Conservation (phyloP, 31 red algal species). For the Asparagopsis taxiformis region DNA sequence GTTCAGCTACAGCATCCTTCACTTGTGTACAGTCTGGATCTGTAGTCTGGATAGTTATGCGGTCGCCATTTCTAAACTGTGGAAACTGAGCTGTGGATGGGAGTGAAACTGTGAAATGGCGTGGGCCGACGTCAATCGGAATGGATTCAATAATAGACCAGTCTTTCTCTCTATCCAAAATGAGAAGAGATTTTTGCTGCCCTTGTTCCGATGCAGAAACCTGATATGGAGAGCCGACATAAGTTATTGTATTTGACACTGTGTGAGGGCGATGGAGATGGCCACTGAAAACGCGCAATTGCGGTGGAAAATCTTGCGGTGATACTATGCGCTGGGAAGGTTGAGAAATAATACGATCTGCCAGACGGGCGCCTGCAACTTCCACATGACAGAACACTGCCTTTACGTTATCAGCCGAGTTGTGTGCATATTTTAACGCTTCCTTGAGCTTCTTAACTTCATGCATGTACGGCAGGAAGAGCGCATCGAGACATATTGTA, state of each 20-base stretch:
- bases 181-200: constrained; percentile 62
- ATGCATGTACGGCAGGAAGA: constrained; percentile 77
- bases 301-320: constrained; percentile 37
- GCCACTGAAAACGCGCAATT: constrained; percentile 57
- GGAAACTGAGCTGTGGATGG: constrained; percentile 7
- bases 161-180: constrained; percentile 38
- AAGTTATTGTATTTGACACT: constrained; percentile 42
- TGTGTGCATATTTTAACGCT: constrained; percentile 34
- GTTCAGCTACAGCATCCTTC: constrained; percentile 15
- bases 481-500: constrained; percentile 51
- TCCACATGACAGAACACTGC: constrained; percentile 90
- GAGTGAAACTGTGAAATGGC: constrained; percentile 42
- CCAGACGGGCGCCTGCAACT: constrained; percentile 57
- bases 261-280: constrained; percentile 76
- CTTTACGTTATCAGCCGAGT: constrained; percentile 12
- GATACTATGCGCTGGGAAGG: constrained; percentile 15
- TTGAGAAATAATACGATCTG: constrained; percentile 17
- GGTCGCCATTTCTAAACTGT: constrained; percentile 11
- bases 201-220: constrained; percentile 67
- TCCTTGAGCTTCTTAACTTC: constrained; percentile 16
- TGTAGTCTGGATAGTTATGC: constrained; percentile 9
- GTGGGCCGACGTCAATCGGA: constrained; percentile 69
- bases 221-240: constrained; percentile 76
- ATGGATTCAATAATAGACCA: constrained; percentile 53
- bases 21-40: background rate